phyloP scores from a whole-genome alignment of 2,329 filamentous ascomycete genomes.

The Metarhizium brunneum region DNA sequence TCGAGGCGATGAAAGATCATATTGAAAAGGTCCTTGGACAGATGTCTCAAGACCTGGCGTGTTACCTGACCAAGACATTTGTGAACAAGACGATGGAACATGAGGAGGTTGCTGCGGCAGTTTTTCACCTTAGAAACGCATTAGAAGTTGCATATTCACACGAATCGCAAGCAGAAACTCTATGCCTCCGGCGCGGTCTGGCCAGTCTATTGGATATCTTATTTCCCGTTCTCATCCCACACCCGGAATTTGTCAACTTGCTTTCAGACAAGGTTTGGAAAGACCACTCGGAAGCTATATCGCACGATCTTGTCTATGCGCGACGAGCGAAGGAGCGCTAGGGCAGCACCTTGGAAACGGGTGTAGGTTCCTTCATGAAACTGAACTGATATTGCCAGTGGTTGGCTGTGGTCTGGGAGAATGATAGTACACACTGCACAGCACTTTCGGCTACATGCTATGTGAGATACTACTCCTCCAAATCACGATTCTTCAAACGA shows the following conservation, averaged over 20 bases:
- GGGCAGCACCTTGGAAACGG: neutral
- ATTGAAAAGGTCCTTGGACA: constrained; percentile 18
- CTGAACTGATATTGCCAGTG: too few species aligned
- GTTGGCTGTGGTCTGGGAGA: too few species aligned
- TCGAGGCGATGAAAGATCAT: constrained; percentile 17
- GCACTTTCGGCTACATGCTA: too few species aligned
- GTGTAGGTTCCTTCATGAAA: neutral
- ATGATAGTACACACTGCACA: too few species aligned
- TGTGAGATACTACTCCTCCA: too few species aligned
- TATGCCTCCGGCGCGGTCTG: constrained; percentile 22
- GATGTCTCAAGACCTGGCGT: constrained; percentile 15
- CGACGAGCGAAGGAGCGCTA: neutral
- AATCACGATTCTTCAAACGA: too few species aligned
- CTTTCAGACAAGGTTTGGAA: constrained; percentile 16
- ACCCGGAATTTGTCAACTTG: constrained; percentile 14
- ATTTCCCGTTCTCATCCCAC: constrained; percentile 15
- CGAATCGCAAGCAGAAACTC: constrained; percentile 14
- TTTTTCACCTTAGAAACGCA: constrained; percentile 18
- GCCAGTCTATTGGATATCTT: constrained; percentile 19
- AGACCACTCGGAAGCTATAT: constrained; percentile 13
- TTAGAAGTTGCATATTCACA: constrained; percentile 19
- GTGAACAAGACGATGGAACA: constrained; percentile 9
- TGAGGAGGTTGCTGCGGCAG: constrained; percentile 13
- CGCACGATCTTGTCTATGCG: constrained; percentile 15
- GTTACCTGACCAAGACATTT: constrained; percentile 10